phyloP scores from a whole-genome alignment of 495 filamentous ascomycete species.

The Daldinia childiae region DNA sequence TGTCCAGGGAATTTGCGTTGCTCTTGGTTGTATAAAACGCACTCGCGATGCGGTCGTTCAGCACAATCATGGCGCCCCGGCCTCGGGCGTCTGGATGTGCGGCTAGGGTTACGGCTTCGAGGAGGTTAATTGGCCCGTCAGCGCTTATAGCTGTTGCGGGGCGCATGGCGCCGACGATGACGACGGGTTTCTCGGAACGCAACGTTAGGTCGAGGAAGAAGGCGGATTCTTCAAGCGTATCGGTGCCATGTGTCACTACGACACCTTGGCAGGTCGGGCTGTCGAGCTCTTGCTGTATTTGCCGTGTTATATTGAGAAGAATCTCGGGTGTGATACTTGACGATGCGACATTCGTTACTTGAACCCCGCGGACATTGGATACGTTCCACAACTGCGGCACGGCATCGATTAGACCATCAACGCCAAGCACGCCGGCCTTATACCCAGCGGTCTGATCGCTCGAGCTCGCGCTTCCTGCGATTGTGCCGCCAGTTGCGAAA shows the following conservation, averaged over 20 bases:
- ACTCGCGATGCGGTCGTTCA: slow-evolving; percentile 61
- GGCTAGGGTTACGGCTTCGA: slow-evolving; percentile 60
- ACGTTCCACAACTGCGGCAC: slow-evolving; percentile 56
- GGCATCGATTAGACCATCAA: slow-evolving; percentile 50
- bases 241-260: slow-evolving; percentile 62
- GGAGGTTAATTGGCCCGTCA: slow-evolving; percentile 61
- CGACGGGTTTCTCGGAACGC: slow-evolving; percentile 58
- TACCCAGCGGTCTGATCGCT: slow-evolving; percentile 61
- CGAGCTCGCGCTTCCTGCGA: slow-evolving; percentile 54
- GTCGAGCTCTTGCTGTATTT: slow-evolving; percentile 54
- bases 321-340: slow-evolving; percentile 53
- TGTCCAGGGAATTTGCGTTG: slow-evolving; percentile 62
- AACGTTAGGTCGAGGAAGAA: slow-evolving; percentile 62
- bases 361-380: slow-evolving; percentile 58
- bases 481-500: slow-evolving; percentile 62
- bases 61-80: slow-evolving; percentile 58
- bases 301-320: slow-evolving; percentile 54
- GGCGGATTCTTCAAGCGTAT: slow-evolving; percentile 61
- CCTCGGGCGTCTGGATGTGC: slow-evolving; percentile 46
- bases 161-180: slow-evolving; percentile 61
- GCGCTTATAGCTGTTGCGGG: slow-evolving; percentile 61
- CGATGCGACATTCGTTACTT: slow-evolving; percentile 53
- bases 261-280: slow-evolving; percentile 56
- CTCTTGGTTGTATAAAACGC: slow-evolving; percentile 62
- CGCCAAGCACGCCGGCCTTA: slow-evolving; percentile 54